Evolutionary conservation across 352 stramenopile species (phyloP), one percentile per base, ranked within the genome.

Genomic region (Globisporangium irregulare): DNA sequence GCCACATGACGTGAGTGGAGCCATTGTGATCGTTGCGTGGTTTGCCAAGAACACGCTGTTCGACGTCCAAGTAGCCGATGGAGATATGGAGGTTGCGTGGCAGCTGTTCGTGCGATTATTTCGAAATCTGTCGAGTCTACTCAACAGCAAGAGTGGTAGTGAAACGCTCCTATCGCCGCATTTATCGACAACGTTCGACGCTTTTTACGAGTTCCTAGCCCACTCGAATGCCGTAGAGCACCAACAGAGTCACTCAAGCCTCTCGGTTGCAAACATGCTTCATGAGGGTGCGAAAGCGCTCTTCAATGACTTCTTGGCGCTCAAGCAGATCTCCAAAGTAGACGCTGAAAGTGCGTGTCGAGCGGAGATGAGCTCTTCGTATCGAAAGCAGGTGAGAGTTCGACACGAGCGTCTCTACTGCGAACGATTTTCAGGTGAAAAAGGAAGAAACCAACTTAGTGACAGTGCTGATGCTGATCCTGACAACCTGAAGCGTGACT

Each of bases 21-120:
- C 61, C 15, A 54, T 73, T 5, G 60, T 76, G 8, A 62, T 56
- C 10, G 73, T 76, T 32, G 77, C 77, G 51, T 72, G 67, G 54
- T 91, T 91, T 24, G 43, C 82, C 27, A 68, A 75, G 14, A 53
- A 61, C 4, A 56, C 72, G 1, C 62, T 91, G 29, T 81, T 71
- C 36, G 83, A 90, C 54, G 69, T 89, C 4, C 80, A 84, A 68
- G 71, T 87, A n/a, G 70, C 73, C 14, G 41, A 50, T 20, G 50
- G 32, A 12, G 83, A 91, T 59, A 65, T 77, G 22, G 61, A 73
- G 12, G 65, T 88, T 14, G 77, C 81, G n/a, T 83, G 71, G 70
- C 72, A 79, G 59, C 50, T 90, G 24, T 81, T 84, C 4, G 55
- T 62, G 59, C 60, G 68, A 27, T 57, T 73, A 25, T 70, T 76